Conservation (phyloP, 768 basidiomycete genomes). For the Royoungia palumana region DNA sequence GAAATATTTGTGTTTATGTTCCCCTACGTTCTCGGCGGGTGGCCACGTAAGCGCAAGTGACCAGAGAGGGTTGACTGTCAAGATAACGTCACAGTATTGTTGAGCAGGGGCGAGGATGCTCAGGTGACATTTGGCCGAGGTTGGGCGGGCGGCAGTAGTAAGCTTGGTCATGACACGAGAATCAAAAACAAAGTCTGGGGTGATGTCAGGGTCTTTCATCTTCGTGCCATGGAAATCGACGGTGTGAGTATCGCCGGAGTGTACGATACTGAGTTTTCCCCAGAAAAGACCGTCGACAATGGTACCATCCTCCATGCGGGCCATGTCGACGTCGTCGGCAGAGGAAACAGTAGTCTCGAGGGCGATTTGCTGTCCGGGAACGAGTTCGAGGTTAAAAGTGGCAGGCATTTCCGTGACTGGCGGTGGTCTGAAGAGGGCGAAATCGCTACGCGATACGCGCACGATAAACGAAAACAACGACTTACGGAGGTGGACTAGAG, state of each 20-base stretch:
- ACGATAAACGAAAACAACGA: conserved; percentile 20
- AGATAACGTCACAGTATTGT: conserved; percentile 78
- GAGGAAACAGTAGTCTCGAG: conserved; percentile 78
- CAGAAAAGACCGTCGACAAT: conserved; percentile 82
- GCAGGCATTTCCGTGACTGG: conserved; percentile 87
- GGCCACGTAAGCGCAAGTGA: conserved; percentile 76
- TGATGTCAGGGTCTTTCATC: conserved; percentile 58
- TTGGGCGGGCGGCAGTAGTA: conserved; percentile 68
- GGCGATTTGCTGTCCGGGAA: conserved; percentile 74
- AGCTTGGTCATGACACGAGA: conserved; percentile 75
- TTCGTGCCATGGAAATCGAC: conserved; percentile 84
- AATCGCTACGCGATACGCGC: conserved; percentile 4
- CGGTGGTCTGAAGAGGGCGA: conserved; percentile 40
- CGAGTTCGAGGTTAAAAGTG: conserved; percentile 76
- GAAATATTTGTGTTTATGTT: conserved; percentile 80
- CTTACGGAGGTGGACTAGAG: conserved; percentile 49
- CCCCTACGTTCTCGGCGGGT: conserved; percentile 61
- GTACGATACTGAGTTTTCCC: conserved; percentile 84
- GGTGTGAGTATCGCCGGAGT: conserved; percentile 69
- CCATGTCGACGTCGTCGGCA: conserved; percentile 83
- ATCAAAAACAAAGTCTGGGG: conserved; percentile 71
- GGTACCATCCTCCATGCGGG: conserved; percentile 86
- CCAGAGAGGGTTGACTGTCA: conserved; percentile 73
- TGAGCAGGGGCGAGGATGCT: conserved; percentile 67
- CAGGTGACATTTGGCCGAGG: conserved; percentile 72